Conservation (phyloP, 1,284 basidiomycete genomes). For the Leccinum subspadiceum region DNA sequence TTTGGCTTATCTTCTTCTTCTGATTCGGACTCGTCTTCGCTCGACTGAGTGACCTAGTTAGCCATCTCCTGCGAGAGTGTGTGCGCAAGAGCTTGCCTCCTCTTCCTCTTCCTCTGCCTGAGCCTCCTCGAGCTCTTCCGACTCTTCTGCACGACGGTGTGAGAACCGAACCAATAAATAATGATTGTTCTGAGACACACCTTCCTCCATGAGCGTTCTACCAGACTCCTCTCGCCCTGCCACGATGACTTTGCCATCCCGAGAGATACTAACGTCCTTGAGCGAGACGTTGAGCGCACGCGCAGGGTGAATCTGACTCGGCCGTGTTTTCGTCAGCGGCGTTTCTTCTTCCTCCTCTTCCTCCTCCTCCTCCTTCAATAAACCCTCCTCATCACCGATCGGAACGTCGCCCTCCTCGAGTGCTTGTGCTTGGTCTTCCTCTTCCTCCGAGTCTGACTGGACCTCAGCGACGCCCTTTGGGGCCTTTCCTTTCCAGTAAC, state of each 20-base stretch:
- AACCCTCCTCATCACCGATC: constrained; percentile 53
- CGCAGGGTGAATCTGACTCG: constrained; percentile 32
- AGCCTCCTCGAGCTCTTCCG: constrained; percentile 39
- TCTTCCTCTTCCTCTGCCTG: constrained; percentile 43
- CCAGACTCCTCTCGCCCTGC: constrained; percentile 73
- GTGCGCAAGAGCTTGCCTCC: constrained; percentile 27
- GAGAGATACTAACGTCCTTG: constrained; percentile 73
- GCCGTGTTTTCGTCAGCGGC: constrained; percentile 37
- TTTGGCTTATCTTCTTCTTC: constrained; percentile 66
- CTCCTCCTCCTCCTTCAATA: constrained; percentile 38
- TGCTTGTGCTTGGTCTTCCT: constrained; percentile 53
- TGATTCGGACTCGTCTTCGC: constrained; percentile 75
- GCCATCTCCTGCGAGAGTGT: background rate
- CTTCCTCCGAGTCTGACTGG: constrained; percentile 63
- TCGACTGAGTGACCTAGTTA: constrained; percentile 49
- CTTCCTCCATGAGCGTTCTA: constrained; percentile 52
- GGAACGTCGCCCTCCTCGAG: constrained; percentile 53
- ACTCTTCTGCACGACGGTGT: constrained; percentile 30
- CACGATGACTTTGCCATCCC: constrained; percentile 74
- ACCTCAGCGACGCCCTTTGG: constrained; percentile 66
- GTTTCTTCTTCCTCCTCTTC: constrained; percentile 48
- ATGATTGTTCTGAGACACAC: constrained; percentile 29
- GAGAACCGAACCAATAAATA: background rate
- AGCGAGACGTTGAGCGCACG: constrained; percentile 70
- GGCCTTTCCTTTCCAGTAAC: constrained; percentile 84